A percentile compares a stretch with the other conserved stretches of the same genome.
Evolutionary conservation across 257 asterid species (phyloP).

Genomic region (Salvia miltiorrhiza): DNA sequence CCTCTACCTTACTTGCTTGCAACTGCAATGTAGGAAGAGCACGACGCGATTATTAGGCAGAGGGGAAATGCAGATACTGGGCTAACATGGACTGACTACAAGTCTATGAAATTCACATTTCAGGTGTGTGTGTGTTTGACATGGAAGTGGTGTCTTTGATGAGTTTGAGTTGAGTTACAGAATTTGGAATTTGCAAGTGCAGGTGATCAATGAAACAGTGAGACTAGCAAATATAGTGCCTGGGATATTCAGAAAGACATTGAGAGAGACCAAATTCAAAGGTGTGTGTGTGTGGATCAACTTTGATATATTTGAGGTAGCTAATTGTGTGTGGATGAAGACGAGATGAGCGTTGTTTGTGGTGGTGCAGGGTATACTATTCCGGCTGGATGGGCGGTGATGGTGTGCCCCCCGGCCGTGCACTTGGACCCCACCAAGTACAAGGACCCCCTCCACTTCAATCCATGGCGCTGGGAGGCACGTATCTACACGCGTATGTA

Average conservation of each 20-base stretch:
- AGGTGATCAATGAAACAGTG: slow-evolving; percentile 88
- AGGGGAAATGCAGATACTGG: slow-evolving; percentile 61
- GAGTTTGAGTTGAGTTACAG: too few relatives aligned
- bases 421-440: slow-evolving; percentile 73
- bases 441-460: slow-evolving; percentile 71
- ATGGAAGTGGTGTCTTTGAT: not conserved
- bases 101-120: slow-evolving; percentile 83
- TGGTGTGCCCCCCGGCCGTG: slow-evolving; percentile 98
- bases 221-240: slow-evolving; percentile 92
- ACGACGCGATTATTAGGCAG: slow-evolving; percentile 54
- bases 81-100: slow-evolving; percentile 80
- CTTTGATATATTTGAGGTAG: not conserved
- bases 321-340: too few relatives aligned
- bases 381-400: slow-evolving; percentile 92
- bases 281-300: slow-evolving; percentile 30
- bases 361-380: slow-evolving; percentile 73
- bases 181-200: slow-evolving; percentile 18
- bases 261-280: slow-evolving; percentile 63
- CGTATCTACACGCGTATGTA: slow-evolving; percentile 13
- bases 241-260: slow-evolving; percentile 79
- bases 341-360: too few relatives aligned
- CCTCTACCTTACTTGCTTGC: too few relatives aligned
- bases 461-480: slow-evolving; percentile 97
- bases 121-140: slow-evolving; percentile 41
- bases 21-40: slow-evolving; percentile 53